Evolutionary conservation across 768 basidiomycete genomes (phyloP).

Genomic region (Xerocomellus intermedius): DNA sequence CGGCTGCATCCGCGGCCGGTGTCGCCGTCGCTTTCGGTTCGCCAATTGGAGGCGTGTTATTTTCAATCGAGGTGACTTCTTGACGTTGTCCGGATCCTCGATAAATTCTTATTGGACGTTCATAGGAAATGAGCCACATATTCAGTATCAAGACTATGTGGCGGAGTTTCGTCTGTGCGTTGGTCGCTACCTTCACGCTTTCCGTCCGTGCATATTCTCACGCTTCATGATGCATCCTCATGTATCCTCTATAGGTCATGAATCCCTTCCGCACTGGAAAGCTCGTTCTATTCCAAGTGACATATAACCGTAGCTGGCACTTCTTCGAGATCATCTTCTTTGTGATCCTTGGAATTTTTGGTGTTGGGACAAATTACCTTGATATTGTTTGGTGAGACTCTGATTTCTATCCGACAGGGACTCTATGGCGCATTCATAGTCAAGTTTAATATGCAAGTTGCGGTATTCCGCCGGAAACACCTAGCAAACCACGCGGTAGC

Average conservation of each 20-base stretch:
- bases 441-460: conserved; percentile 94
- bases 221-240: conserved; percentile 21
- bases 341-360: conserved; percentile 92
- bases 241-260: conserved; percentile 65
- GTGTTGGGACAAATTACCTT: conserved; percentile 48
- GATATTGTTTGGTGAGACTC: not conserved
- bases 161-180: conserved; percentile 95
- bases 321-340: conserved; percentile 99
- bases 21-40: conserved; percentile 99
- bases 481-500: conserved; percentile 79
- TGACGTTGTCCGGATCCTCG: not conserved
- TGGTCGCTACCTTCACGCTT: conserved; percentile 94
- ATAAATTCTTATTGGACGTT: not conserved
- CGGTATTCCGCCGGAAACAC: conserved; percentile 91
- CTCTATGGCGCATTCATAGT: conserved; percentile 96
- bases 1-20: conserved; percentile 95
- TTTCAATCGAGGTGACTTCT: conserved; percentile 83
- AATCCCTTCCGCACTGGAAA: conserved; percentile 98
- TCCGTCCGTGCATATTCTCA: conserved; percentile 59
- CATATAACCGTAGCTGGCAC: conserved; percentile 97
- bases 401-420: conserved; percentile 53
- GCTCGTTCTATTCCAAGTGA: conserved; percentile 96
- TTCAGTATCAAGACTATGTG: conserved; percentile 99
- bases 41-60: conserved; percentile 95
- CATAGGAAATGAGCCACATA: conserved; percentile 97